Evolutionary conservation across 2,329 filamentous ascomycete species (phyloP), one percentile per base, ranked within the genome.

Genomic region (Aspergillus versicolor): DNA sequence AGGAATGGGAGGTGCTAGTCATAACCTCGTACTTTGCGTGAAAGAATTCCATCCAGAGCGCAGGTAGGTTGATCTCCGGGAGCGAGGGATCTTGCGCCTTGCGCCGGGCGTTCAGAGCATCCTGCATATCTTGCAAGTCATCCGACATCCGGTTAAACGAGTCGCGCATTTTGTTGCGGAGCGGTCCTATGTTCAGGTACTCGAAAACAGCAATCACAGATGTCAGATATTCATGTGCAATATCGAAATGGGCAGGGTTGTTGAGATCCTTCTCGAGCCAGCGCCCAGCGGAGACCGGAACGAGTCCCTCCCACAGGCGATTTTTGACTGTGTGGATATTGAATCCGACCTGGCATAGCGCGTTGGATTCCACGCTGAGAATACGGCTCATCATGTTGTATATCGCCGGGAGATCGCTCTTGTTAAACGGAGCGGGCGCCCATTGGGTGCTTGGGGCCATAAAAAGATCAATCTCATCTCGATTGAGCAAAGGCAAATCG

Each of bases 121-220:
- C 37, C 6, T 68, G 64, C 1, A 60, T 48, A 8, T 56, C 51
- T 8, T 13, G 38, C 61, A 64, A 60, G 41, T 65, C 54, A 1
- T 60, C 61, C 5, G 57, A 62, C 19, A 70, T 65, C 12, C 59
- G 17, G 38, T 70, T 70, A 34, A 62, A 70, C 4, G 65, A 65
- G 15, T 62, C 60, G 7, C 65, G 63, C 17, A 70, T 56, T 42
- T 62, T 45, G 1, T 40, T 19, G 5, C 41, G 43, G 11, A 63
- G 56, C 2, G 9, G 8, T 3, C 56, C 17, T 9, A 43, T 12
- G 30, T 68, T 69, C 21, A 70, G 49, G 32, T 70, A 70, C 40
- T 68, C 59, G 19, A 70, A 70, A 1, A 56, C 61, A 1, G 61
- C 56, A 3, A 66, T 13, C 12, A 67, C 65, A 11, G 67, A 58